phyloP scores from a whole-genome alignment of 2,329 filamentous ascomycete genomes.

The Coniella vitis region DNA sequence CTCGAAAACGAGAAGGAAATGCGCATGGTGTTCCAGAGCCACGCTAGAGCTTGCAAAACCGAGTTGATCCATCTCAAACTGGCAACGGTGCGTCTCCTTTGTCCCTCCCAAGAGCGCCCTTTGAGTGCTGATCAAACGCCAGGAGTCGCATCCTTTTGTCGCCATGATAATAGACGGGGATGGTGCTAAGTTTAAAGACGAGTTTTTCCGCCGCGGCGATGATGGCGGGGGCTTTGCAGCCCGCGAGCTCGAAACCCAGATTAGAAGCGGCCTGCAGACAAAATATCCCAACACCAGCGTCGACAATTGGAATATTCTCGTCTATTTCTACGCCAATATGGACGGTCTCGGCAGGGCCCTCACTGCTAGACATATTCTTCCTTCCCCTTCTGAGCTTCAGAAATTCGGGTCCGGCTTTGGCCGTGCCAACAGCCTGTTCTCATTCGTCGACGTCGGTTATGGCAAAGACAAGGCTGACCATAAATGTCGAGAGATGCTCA shows the following conservation, averaged over 20 bases:
- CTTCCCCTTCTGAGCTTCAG: constrained; percentile 20
- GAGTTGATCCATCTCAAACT: constrained; percentile 9
- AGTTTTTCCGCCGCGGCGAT: constrained; percentile 24
- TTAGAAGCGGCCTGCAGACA: constrained; percentile 20
- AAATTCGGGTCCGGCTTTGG: constrained; percentile 29
- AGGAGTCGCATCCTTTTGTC: constrained; percentile 28
- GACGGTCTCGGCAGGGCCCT: constrained; percentile 27
- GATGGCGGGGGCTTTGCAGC: constrained; percentile 28
- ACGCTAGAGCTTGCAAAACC: constrained; percentile 8
- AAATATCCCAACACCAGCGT: constrained; percentile 22
- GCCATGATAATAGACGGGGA: constrained; percentile 30
- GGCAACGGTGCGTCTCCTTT: constrained; percentile 4
- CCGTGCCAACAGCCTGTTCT: constrained; percentile 27
- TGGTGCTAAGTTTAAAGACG: constrained; percentile 28
- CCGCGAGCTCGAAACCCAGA: constrained; percentile 21
- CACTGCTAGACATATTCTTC: constrained; percentile 21
- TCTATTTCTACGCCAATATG: constrained; percentile 28
- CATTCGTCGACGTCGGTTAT: constrained; percentile 28
- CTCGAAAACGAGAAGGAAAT: constrained; percentile 13
- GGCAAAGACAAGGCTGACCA: constrained; percentile 30
- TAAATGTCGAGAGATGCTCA: constrained; percentile 28
- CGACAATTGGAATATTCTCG: constrained; percentile 27
- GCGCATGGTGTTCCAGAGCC: constrained; percentile 11
- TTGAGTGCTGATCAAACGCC: neutral
- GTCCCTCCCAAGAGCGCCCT: neutral